Evolutionary conservation across 345 rosid species (phyloP).

Genomic region (rapeseed (Brassica napus)): Da-Ae NC_063436.1:7013001-7013500

Average conservation of each 20-base stretch:
- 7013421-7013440: constrained; percentile 66
- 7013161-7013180: constrained; percentile 59
- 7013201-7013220: constrained; percentile 70
- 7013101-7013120: constrained; percentile 57
- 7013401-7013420: constrained; percentile 61
- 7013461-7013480: constrained; percentile 57
- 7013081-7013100: constrained; percentile 57
- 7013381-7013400: constrained; percentile 60
- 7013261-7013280: constrained; percentile 73
- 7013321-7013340: constrained; percentile 84
- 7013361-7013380: constrained; percentile 45
- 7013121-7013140: constrained; percentile 53
- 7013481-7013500: constrained; percentile 61
- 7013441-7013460: constrained; percentile 60
- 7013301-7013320: constrained; percentile 85
- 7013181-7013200: constrained; percentile 54
- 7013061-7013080: constrained; percentile 71
- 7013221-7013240: constrained; percentile 69
- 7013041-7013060: constrained; percentile 67
- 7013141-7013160: constrained; percentile 66
- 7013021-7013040: constrained; percentile 64
- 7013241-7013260: constrained; percentile 53
- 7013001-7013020: constrained; percentile 65
- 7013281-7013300: constrained; percentile 55
- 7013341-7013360: constrained; percentile 70